These are phyloP conservation scores for Colletotrichum karsti DNA, from an alignment of 2,329 filamentous ascomycete species.

Conservation along the genomic window DNA sequence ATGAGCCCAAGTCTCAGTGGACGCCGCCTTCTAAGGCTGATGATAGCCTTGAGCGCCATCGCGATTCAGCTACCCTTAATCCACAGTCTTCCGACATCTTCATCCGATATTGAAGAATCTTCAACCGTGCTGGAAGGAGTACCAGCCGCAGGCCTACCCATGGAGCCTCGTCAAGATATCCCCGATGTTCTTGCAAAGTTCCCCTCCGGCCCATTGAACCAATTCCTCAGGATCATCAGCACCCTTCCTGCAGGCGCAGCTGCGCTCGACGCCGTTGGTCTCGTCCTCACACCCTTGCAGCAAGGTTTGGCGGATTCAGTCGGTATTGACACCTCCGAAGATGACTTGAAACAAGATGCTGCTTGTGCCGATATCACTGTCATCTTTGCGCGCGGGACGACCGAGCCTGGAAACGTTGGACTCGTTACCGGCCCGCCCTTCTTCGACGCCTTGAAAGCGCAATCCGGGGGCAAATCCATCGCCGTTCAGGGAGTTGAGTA, in stretches of 20 bases:
- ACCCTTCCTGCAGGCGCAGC: slow-evolving; percentile 12
- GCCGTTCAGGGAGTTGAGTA: slow-evolving; percentile 37
- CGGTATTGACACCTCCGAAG: slow-evolving; percentile 18
- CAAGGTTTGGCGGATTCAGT: slow-evolving; percentile 24
- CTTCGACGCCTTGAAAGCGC: slow-evolving; percentile 29
- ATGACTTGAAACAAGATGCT: slow-evolving; percentile 25
- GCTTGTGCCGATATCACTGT: slow-evolving; percentile 37
- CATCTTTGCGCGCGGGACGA: slow-evolving; percentile 40
- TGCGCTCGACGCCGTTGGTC: slow-evolving; percentile 8
- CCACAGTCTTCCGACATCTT: neutral
- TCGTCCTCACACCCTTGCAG: slow-evolving; percentile 23
- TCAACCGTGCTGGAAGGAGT: neutral
- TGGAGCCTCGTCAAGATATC: slow-evolving; percentile 4
- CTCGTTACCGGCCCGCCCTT: slow-evolving; percentile 36
- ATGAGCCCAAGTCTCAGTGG: no score
- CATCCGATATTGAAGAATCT: neutral
- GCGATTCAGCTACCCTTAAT: no score
- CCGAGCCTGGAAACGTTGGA: slow-evolving; percentile 38
- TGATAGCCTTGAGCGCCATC: no score
- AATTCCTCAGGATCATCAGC: slow-evolving; percentile 18
- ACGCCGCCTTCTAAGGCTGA: no score
- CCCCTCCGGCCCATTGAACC: slow-evolving; percentile 14
- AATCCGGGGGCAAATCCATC: slow-evolving; percentile 25
- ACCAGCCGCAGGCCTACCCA: no score
- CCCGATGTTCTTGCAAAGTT: slow-evolving; percentile 14